Percentiles rank a stretch among this genome's conserved stretches.
Conservation (phyloP, 768 basidiomycete species). For the Phanerodontia chrysosporium region DNA sequence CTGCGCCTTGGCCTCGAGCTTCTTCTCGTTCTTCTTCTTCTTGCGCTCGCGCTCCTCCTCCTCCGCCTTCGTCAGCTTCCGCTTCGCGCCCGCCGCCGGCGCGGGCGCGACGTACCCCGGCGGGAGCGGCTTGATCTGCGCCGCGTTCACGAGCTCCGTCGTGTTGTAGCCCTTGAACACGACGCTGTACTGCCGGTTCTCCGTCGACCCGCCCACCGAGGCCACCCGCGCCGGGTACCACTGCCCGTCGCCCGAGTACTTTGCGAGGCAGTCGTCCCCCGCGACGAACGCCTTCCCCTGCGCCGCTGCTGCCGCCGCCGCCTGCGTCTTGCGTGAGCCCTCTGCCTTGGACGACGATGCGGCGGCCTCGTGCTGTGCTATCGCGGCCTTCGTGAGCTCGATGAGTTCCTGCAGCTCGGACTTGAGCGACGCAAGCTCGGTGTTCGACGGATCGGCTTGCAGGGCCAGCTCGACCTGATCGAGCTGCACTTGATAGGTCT, state of each 20-base stretch:
- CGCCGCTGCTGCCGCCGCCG: slow-evolving; percentile 37
- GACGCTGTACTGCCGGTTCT: slow-evolving; percentile 83
- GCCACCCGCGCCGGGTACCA: slow-evolving; percentile 92
- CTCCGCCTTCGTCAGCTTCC: slow-evolving; percentile 74
- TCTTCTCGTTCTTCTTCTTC: slow-evolving; percentile 96
- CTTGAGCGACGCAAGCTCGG: slow-evolving; percentile 67
- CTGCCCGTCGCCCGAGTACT: slow-evolving; percentile 77
- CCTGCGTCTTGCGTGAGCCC: slow-evolving; percentile 50
- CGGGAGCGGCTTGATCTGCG: slow-evolving; percentile 69
- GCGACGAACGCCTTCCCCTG: slow-evolving; percentile 63
- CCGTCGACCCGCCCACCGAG: slow-evolving; percentile 74
- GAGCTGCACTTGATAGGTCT: slow-evolving; percentile 86
- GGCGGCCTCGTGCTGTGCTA: slow-evolving; percentile 62
- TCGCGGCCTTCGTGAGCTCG: slow-evolving; percentile 66
- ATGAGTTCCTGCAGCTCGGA: slow-evolving; percentile 83
- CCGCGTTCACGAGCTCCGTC: slow-evolving; percentile 75
- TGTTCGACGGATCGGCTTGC: slow-evolving; percentile 66
- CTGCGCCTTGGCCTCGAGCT: slow-evolving; percentile 73
- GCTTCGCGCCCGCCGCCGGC: slow-evolving; percentile 50
- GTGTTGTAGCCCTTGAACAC: slow-evolving; percentile 91
- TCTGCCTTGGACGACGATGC: slow-evolving; percentile 59
- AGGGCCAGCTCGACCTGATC: slow-evolving; percentile 85
- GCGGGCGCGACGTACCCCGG: slow-evolving; percentile 42
- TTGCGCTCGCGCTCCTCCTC: slow-evolving; percentile 86
- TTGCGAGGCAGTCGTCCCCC: slow-evolving; percentile 83